These are phyloP conservation scores for Verticillium longisporum DNA, from an alignment of 2,329 filamentous ascomycete genomes.

Conservation along the genomic window DNA sequence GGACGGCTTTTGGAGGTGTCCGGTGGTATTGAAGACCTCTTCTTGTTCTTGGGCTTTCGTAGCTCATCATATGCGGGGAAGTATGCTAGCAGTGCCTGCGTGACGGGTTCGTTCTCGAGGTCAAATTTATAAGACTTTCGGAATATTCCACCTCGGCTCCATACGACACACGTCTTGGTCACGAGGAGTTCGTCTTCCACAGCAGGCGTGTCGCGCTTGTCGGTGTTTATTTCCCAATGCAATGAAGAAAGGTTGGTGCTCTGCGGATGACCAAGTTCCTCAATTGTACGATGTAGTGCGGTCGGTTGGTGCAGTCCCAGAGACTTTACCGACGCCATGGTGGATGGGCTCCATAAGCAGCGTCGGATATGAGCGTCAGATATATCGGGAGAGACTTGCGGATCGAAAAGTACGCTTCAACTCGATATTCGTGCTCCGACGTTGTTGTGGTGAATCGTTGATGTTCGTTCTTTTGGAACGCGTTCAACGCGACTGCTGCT, in stretches of 20 bases:
- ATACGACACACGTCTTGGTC: conserved; percentile 71
- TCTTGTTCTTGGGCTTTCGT: conserved; percentile 8
- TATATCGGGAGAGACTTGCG: no score
- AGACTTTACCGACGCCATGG: conserved; percentile 86
- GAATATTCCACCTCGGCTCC: conserved; percentile 81
- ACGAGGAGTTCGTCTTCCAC: conserved; percentile 75
- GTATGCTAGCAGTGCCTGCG: conserved; percentile 78
- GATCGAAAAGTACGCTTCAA: no score
- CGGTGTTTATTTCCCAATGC: conserved; percentile 61
- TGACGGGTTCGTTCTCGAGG: conserved; percentile 76
- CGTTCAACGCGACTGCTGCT: not conserved
- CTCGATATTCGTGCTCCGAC: not conserved
- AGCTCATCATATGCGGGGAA: conserved; percentile 56
- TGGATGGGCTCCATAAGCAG: conserved; percentile 15
- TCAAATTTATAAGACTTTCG: conserved; percentile 82
- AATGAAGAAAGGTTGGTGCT: conserved; percentile 63
- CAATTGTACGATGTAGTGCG: conserved; percentile 74
- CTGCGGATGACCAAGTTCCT: conserved; percentile 67
- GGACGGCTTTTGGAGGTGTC: conserved; percentile 27
- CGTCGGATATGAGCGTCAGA: no score
- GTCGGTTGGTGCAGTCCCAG: conserved; percentile 86
- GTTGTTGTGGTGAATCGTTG: not conserved
- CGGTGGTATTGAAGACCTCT: conserved; percentile 4
- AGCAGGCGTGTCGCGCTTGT: conserved; percentile 28
- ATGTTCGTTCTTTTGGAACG: not conserved